phyloP scores from a whole-genome alignment of 345 rosid species.

The Erodium maritimum region DNA sequence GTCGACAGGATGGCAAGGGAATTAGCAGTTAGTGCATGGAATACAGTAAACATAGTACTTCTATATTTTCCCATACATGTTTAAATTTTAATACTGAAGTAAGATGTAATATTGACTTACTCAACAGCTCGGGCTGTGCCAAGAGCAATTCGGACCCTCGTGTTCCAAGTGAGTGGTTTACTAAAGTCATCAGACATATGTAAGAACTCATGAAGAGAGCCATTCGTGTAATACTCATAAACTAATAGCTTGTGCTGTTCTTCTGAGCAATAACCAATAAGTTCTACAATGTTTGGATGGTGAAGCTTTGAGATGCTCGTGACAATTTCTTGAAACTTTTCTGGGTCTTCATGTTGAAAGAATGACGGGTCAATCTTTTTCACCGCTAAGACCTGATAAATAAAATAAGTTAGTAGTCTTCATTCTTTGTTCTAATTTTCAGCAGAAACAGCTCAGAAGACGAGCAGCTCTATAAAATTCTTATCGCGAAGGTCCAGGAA shows the following conservation, averaged over 20 bases:
- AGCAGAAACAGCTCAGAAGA: neutral
- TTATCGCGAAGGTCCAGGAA: too few species aligned
- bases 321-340: conserved; percentile 48
- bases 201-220: conserved; percentile 78
- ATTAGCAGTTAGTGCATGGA: too few species aligned
- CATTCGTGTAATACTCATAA: conserved; percentile 73
- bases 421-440: neutral
- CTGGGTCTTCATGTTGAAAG: conserved; percentile 29
- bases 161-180: conserved; percentile 94
- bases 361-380: conserved; percentile 74
- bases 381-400: conserved; percentile 58
- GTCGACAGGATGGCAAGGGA: too few species aligned
- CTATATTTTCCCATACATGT: too few species aligned
- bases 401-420: conserved; percentile 3
- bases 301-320: conserved; percentile 58
- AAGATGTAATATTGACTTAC: conserved; percentile 27
- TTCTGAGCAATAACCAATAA: conserved; percentile 74
- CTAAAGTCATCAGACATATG: conserved; percentile 86
- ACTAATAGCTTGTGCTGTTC: conserved; percentile 62
- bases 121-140: conserved; percentile 80
- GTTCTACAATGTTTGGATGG: conserved; percentile 71
- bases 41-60: too few species aligned
- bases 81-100: too few species aligned
- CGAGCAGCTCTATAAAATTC: too few species aligned
- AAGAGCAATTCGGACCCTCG: conserved; percentile 77